Evolutionary conservation across 1,139 yeast species (phyloP).

Genomic region (Debaryomycetaceae sp.): DNA sequence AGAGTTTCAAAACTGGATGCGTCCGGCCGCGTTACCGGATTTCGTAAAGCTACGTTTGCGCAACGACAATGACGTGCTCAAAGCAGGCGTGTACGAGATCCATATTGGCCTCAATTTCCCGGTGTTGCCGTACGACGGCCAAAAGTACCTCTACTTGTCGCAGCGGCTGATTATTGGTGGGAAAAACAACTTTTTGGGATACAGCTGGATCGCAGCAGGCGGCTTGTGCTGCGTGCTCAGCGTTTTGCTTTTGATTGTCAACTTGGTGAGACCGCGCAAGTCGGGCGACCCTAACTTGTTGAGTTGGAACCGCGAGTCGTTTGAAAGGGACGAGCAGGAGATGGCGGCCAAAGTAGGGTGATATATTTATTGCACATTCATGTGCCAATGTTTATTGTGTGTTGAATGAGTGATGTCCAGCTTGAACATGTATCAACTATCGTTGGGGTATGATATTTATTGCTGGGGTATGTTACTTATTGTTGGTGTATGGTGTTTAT

Average conservation of each 20-base stretch:
- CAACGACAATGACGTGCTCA: slow-evolving; percentile 56
- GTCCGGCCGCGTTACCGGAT: slow-evolving; percentile 80
- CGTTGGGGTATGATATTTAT: no score
- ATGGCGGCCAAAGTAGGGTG: no score
- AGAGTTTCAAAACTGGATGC: slow-evolving; percentile 96
- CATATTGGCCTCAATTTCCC: slow-evolving; percentile 81
- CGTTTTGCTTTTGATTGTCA: slow-evolving; percentile 45
- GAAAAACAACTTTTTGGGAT: slow-evolving; percentile 75
- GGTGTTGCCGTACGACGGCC: slow-evolving; percentile 71
- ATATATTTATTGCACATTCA: no score
- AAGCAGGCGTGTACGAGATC: slow-evolving; percentile 61
- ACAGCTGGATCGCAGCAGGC: slow-evolving; percentile 88
- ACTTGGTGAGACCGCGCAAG: slow-evolving; percentile 57
- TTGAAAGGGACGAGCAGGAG: slow-evolving; percentile 6
- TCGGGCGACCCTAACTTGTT: slow-evolving; percentile 64
- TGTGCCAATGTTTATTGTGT: no score
- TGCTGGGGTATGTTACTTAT: no score
- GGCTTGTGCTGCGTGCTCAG: slow-evolving; percentile 67
- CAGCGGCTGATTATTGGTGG: slow-evolving; percentile 90
- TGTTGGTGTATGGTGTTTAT: no score
- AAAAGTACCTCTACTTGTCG: slow-evolving; percentile 66
- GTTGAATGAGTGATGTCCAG: no score
- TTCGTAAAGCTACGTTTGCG: slow-evolving; percentile 76
- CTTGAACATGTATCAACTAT: no score
- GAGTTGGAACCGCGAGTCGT: slow-evolving; percentile 55